These are phyloP conservation scores for Triticum monococcum DNA, from an alignment of 176 grass and related monocot species.

Conservation along the genomic window DNA sequence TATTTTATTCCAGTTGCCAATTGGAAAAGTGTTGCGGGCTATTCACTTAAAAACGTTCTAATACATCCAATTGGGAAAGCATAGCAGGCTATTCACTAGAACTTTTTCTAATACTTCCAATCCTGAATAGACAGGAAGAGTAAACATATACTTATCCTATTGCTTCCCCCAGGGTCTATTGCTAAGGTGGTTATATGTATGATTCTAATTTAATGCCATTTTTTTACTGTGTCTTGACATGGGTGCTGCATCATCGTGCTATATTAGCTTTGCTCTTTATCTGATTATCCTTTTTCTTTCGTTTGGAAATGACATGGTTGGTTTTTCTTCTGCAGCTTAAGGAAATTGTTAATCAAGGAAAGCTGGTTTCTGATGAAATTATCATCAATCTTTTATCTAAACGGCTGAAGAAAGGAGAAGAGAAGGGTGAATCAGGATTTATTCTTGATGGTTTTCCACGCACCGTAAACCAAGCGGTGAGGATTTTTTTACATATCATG, in stretches of 20 bases:
- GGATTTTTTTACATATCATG: not conserved
- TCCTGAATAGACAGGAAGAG: not conserved
- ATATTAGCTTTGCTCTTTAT: not conserved
- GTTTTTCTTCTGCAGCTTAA: constrained; percentile 50
- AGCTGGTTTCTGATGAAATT: constrained; percentile 94
- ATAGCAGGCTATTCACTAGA: not conserved
- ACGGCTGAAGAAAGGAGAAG: constrained; percentile 68
- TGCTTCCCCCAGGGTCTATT: not conserved
- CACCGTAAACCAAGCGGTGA: constrained; percentile 95
- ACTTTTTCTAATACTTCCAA: not conserved
- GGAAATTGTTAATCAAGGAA: constrained; percentile 85
- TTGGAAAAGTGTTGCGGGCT: not conserved
- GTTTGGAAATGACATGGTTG: not conserved
- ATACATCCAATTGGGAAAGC: not conserved
- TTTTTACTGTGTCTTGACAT: not conserved
- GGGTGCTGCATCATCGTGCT: not conserved
- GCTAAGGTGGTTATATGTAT: not conserved
- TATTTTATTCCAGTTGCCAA: not conserved
- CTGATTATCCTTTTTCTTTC: not conserved
- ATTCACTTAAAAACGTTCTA: not conserved
- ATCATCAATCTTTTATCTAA: constrained; percentile 84
- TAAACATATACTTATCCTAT: not conserved
- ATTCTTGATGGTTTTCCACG: constrained; percentile 96
- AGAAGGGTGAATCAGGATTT: constrained; percentile 88
- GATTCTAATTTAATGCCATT: not conserved